phyloP scores from a whole-genome alignment of 2,329 filamentous ascomycete genomes.

The Dryadomyces quercivorus region DNA sequence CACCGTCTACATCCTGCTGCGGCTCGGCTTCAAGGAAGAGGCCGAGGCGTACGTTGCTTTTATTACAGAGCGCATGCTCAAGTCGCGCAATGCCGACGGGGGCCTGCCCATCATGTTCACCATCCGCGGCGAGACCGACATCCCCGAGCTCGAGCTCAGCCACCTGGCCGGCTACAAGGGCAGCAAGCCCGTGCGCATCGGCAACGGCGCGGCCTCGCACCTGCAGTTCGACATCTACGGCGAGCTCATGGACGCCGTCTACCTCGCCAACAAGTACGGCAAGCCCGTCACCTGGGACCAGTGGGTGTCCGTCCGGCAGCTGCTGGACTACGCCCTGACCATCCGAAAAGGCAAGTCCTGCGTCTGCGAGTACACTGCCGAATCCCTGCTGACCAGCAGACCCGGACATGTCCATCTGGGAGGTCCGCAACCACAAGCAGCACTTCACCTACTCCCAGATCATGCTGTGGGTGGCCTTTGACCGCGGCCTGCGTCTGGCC shows the following conservation, averaged over 20 bases:
- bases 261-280: conserved; percentile 68
- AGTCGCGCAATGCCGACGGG: conserved; percentile 45
- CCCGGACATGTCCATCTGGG: conserved; percentile 76
- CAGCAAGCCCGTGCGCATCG: conserved; percentile 61
- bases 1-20: conserved; percentile 65
- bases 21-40: conserved; percentile 63
- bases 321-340: conserved; percentile 59
- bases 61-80: conserved; percentile 57
- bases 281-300: conserved; percentile 67
- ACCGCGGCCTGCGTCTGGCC: conserved; percentile 59
- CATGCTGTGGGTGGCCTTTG: conserved; percentile 73
- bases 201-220: conserved; percentile 66
- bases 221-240: conserved; percentile 72
- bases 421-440: conserved; percentile 63
- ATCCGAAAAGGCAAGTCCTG: conserved; percentile 48
- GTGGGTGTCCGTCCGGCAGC: conserved; percentile 58
- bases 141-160: conserved; percentile 55
- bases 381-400: conserved; percentile 24
- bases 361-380: too few relatives aligned
- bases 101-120: conserved; percentile 73
- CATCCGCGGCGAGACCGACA: conserved; percentile 61
- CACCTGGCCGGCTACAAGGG: conserved; percentile 63
- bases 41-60: conserved; percentile 70
- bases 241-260: conserved; percentile 65
- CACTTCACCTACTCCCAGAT: conserved; percentile 74